A percentile compares a stretch with the other conserved stretches of the same genome.
Evolutionary conservation across 2,329 filamentous ascomycete genomes (phyloP).

Genomic region (Thielaviopsis punctulata): DNA sequence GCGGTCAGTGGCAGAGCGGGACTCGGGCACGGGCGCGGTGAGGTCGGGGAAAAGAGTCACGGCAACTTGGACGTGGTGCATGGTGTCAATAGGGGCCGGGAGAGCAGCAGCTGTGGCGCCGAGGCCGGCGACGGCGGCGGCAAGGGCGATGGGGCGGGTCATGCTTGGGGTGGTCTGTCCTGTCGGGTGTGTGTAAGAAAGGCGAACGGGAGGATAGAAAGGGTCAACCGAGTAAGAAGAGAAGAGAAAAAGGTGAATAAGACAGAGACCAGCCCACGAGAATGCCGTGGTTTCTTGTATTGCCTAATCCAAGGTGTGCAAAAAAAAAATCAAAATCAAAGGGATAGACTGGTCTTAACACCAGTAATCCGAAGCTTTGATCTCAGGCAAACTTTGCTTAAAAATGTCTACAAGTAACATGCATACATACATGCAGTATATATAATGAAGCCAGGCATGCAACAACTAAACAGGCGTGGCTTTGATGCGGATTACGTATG

Average conservation of each 20-base stretch:
- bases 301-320: too few species aligned
- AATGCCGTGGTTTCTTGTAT: too few species aligned
- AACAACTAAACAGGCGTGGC: too few species aligned
- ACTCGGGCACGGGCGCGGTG: not conserved
- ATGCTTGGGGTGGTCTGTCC: not conserved
- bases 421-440: too few species aligned
- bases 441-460: too few species aligned
- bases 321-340: too few species aligned
- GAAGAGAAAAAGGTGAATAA: not conserved
- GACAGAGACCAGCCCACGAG: not conserved
- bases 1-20: not conserved
- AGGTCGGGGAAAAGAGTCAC: conserved; percentile 7
- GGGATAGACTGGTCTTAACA: too few species aligned
- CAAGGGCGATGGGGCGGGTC: conserved; percentile 4
- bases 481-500: too few species aligned
- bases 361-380: too few species aligned
- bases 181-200: not conserved
- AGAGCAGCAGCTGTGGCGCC: conserved; percentile 1
- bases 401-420: too few species aligned
- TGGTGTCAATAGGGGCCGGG: not conserved
- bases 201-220: not conserved
- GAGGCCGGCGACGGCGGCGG: conserved; percentile 2
- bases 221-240: not conserved
- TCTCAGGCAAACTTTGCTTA: too few species aligned
- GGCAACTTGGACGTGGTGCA: conserved; percentile 9